Evolutionary conservation across 495 filamentous ascomycete genomes (phyloP), one percentile per base, ranked within the genome.

Genomic region (Letharia lupina): DNA sequence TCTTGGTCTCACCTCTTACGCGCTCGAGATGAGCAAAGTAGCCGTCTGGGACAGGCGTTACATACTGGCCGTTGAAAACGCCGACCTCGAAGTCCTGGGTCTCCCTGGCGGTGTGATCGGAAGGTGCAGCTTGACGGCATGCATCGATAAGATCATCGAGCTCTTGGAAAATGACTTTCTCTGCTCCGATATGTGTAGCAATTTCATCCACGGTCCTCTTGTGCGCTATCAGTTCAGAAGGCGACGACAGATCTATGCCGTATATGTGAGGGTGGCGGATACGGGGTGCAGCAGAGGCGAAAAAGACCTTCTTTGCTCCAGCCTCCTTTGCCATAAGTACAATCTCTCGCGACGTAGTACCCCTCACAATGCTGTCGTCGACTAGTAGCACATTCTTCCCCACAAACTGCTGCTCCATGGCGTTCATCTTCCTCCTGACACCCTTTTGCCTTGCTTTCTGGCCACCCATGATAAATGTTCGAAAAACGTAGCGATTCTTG

Each of bases 351-450:
- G 20, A 35, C 28, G 61, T 63, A 12, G 28, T 63, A 54, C 61
- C 61, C 18, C 61, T 45, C 16, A 63, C 61, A 41, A 63, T 52
- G n/a, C 44, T 63, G n/a, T 63, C 61, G 31, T 63, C 61, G 31
- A 52, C 61, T 1, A 63, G 61, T 16, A 52, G 61, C 41, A 63
- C 61, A 23, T n/a, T 63, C 40, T 63, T 63, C 15, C 31, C 61
- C 31, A 18, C 23, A 23, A 63, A 63, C 10, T 63, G n/a, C n/a
- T 40, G n/a, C 10, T 40, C 23, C 31, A 63, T 63, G 44, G 61
- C 61, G 45, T 63, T 63, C 8, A 63, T 33, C 35, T 63, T 63
- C 18, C 61, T 45, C 15, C 42, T 44, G 13, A 63, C 61, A 20
- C 61, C 45, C 45, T 40, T 37, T n/a, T 28, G 45, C 40, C 61